Conservation (phyloP, 1,284 basidiomycete species). For the Ceratorhiza oryzae-sativae region DNA sequence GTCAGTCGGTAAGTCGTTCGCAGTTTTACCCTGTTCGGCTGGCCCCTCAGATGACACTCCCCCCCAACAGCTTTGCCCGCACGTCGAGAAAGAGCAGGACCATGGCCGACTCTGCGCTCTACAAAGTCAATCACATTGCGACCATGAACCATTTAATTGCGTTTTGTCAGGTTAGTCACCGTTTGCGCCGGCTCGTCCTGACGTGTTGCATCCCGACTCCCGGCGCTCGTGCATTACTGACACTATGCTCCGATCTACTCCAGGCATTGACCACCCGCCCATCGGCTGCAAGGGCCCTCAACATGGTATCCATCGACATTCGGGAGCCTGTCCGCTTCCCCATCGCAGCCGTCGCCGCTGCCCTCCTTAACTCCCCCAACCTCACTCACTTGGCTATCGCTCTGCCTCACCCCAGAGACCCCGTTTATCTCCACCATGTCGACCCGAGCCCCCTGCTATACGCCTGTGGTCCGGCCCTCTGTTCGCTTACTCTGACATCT, state of each 20-base stretch:
- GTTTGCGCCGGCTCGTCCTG: neutral
- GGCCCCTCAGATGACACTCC: neutral
- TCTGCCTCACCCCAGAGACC: slow-evolving; percentile 6
- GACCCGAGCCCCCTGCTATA: slow-evolving; percentile 30
- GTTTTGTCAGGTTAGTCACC: slow-evolving; percentile 26
- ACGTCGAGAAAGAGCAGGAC: slow-evolving; percentile 12
- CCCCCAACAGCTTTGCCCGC: slow-evolving; percentile 28
- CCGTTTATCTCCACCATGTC: neutral
- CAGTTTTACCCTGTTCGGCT: neutral
- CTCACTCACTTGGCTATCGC: slow-evolving; percentile 28
- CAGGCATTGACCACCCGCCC: slow-evolving; percentile 23
- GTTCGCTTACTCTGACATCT: slow-evolving; percentile 13
- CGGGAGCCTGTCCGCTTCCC: slow-evolving; percentile 24
- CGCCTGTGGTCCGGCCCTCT: slow-evolving; percentile 15
- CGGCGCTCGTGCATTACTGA: slow-evolving; percentile 1
- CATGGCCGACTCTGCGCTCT: slow-evolving; percentile 26
- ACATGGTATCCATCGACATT: slow-evolving; percentile 36
- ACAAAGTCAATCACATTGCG: slow-evolving; percentile 31
- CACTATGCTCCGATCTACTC: neutral
- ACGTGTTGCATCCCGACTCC: neutral
- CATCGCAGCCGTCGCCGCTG: slow-evolving; percentile 12
- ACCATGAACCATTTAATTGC: slow-evolving; percentile 23
- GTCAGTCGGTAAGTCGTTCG: slow-evolving; percentile 30
- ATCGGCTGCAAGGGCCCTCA: slow-evolving; percentile 30
- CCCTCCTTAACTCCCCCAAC: slow-evolving; percentile 19